These are phyloP conservation scores for Sophora flavescens DNA, from an alignment of 306 rosid genomes.

Conservation along the genomic window DNA sequence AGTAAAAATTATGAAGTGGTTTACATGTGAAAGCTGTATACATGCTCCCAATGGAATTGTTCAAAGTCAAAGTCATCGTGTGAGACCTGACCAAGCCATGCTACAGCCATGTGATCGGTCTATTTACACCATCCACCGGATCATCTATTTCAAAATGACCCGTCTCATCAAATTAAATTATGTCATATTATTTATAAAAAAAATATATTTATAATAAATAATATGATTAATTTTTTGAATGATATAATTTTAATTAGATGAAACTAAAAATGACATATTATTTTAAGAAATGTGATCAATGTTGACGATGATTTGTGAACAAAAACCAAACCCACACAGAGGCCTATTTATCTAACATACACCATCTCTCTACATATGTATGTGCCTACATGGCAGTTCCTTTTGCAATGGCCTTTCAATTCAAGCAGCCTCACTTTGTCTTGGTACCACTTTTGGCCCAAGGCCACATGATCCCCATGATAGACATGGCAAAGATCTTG, in stretches of 20 bases:
- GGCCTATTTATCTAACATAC: neutral
- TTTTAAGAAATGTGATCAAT: too few species aligned
- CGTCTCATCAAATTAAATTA: neutral
- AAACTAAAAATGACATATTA: too few species aligned
- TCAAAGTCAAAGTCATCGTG: neutral
- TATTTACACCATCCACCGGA: too few species aligned
- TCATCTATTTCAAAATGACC: neutral
- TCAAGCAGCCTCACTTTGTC: slow-evolving; percentile 70
- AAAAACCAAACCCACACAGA: neutral
- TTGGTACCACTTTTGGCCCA: slow-evolving; percentile 83
- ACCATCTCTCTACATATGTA: neutral
- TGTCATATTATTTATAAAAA: neutral
- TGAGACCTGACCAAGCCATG: slow-evolving; percentile 20
- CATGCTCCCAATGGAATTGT: neutral
- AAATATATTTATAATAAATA: too few species aligned
- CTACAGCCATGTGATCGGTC: neutral
- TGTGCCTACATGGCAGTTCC: neutral
- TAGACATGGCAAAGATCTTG: slow-evolving; percentile 79
- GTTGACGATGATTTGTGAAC: too few species aligned
- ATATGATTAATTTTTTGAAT: too few species aligned
- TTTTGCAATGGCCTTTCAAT: slow-evolving; percentile 44
- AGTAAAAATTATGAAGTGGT: neutral
- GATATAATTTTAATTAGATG: too few species aligned
- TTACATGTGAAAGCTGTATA: neutral
- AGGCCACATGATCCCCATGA: slow-evolving; percentile 96